A percentile compares a stretch with the other conserved stretches of the same genome.
Evolutionary conservation across 176 grass and related monocot genomes (phyloP).

Genomic region (Musa acuminata): DNA sequence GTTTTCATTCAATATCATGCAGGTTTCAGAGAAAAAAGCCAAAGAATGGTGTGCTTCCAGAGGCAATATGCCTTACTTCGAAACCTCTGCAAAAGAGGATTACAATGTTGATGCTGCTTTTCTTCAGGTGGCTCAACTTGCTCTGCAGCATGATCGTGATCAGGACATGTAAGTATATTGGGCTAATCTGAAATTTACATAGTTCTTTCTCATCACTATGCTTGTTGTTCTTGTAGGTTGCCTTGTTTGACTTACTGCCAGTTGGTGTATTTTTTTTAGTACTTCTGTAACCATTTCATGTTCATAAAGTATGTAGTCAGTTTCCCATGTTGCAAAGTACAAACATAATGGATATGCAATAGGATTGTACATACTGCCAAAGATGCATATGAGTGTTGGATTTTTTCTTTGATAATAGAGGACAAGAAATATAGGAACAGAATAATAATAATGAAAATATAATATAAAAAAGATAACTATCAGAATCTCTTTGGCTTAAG

Average conservation of each 20-base stretch:
- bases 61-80: constrained; percentile 83
- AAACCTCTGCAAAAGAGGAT: constrained; percentile 93
- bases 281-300: not conserved
- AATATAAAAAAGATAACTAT: too few relatives aligned
- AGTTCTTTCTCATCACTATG: constrained; percentile 2
- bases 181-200: not conserved
- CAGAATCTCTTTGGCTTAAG: too few relatives aligned
- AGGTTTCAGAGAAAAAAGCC: constrained; percentile 89
- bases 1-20: not conserved
- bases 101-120: constrained; percentile 82
- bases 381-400: too few relatives aligned
- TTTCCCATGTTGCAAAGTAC: not conserved
- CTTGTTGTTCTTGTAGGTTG: not conserved
- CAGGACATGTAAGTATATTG: constrained; percentile 78
- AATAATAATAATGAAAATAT: too few relatives aligned
- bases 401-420: too few relatives aligned
- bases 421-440: too few relatives aligned
- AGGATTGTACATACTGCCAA: too few relatives aligned
- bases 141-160: constrained; percentile 57
- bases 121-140: constrained; percentile 71
- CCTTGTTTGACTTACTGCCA: not conserved
- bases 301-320: not conserved
- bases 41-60: constrained; percentile 82
- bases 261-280: not conserved
- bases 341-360: not conserved